phyloP scores from a whole-genome alignment of 345 rosid genomes.

The Noccaea caerulescens region DNA sequence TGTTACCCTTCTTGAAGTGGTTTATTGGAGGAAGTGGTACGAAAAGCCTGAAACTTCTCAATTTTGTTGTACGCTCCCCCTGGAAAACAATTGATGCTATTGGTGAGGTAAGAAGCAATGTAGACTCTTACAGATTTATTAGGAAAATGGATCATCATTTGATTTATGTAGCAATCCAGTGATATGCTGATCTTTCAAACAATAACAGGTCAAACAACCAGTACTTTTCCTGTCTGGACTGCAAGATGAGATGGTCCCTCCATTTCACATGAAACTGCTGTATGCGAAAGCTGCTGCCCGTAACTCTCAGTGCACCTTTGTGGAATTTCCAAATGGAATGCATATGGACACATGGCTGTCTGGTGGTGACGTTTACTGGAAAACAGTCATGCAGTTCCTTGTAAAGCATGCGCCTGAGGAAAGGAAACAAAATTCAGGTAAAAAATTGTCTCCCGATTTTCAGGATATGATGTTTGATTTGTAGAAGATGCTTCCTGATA shows the following conservation, averaged over 20 bases:
- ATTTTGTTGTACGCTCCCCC: conserved; percentile 94
- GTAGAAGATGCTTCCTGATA: not conserved
- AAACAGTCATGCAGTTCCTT: conserved; percentile 61
- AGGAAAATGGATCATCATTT: not conserved
- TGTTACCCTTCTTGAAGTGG: conserved; percentile 93
- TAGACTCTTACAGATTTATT: not conserved
- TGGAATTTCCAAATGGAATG: conserved; percentile 93
- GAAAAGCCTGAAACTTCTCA: conserved; percentile 81
- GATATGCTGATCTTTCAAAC: conserved; percentile 34
- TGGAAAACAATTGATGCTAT: conserved; percentile 89
- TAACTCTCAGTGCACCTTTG: conserved; percentile 68
- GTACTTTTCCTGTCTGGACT: conserved; percentile 93
- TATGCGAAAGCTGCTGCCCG: conserved; percentile 90
- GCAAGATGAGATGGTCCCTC: conserved; percentile 99
- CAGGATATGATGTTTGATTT: conserved; percentile 19
- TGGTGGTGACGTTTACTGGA: conserved; percentile 95
- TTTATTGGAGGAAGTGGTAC: conserved; percentile 86
- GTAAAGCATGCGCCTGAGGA: conserved; percentile 62
- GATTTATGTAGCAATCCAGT: conserved; percentile 10
- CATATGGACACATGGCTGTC: conserved; percentile 98
- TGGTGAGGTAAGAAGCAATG: conserved; percentile 67
- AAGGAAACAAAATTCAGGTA: conserved; percentile 46
- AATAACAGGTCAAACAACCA: conserved; percentile 82
- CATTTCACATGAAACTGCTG: conserved; percentile 88
- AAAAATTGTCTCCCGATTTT: not conserved